Conservation (phyloP, 1,284 basidiomycete species). For the Apiotrichum gamsii region DNA sequence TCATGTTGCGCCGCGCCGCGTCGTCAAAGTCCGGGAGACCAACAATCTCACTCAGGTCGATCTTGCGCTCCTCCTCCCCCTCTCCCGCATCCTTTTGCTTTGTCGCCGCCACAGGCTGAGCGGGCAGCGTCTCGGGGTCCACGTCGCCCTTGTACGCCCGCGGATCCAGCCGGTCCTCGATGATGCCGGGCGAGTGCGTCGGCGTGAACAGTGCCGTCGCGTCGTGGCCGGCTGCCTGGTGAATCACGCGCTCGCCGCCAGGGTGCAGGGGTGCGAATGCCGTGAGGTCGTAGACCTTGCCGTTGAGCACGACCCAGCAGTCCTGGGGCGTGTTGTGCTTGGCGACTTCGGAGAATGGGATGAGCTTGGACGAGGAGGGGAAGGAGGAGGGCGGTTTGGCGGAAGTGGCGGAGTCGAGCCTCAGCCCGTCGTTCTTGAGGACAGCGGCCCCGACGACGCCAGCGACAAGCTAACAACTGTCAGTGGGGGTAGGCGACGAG, state of each 20-base stretch:
- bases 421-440: no score
- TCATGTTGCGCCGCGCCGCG: conserved; percentile 37
- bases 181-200: conserved; percentile 44
- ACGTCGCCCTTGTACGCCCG: conserved; percentile 24
- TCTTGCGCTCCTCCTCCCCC: conserved; percentile 20
- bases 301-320: conserved; percentile 45
- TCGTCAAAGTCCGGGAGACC: conserved; percentile 46
- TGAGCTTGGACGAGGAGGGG: no score
- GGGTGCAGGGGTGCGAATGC: conserved; percentile 44
- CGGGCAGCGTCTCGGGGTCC: conserved; percentile 29
- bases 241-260: conserved; percentile 36
- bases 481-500: no score
- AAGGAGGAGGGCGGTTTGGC: no score
- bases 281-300: conserved; percentile 45
- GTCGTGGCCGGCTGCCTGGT: conserved; percentile 41
- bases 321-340: conserved; percentile 39
- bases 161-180: conserved; percentile 40
- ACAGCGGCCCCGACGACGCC: no score
- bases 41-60: conserved; percentile 41
- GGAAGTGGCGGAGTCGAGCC: no score
- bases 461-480: no score
- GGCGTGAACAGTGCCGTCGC: conserved; percentile 39
- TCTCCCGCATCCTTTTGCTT: not conserved
- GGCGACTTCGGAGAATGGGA: conserved; percentile 38
- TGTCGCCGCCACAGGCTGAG: conserved; percentile 2